Percentiles rank a stretch among this genome's conserved stretches.
These are phyloP conservation scores for Solanum piurae DNA, from an alignment of 257 asterid genomes.

Conservation along the genomic window DNA sequence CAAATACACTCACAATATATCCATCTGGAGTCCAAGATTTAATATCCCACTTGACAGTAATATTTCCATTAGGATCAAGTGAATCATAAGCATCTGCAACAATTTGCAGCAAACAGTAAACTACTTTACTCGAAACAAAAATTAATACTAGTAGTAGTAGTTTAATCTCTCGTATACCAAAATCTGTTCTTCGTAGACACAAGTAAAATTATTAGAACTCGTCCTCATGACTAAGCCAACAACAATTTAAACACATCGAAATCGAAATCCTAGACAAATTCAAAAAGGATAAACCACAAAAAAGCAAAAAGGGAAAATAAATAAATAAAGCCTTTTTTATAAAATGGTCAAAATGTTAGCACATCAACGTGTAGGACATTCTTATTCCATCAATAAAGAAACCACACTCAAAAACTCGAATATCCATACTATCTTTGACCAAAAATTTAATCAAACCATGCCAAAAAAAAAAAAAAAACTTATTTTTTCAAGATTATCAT, in stretches of 20 bases:
- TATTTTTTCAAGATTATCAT: background rate
- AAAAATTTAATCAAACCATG: background rate
- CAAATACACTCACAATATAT: conserved; percentile 27
- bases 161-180: background rate
- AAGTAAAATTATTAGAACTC: too few species aligned
- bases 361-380: background rate
- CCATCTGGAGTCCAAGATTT: conserved; percentile 45
- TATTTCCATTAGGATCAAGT: conserved; percentile 46
- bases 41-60: conserved; percentile 55
- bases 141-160: background rate
- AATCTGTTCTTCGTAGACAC: background rate
- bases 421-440: background rate
- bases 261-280: background rate
- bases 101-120: background rate
- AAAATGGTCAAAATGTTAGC: background rate
- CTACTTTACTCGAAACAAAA: background rate
- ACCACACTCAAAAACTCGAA: background rate
- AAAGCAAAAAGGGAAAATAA: background rate
- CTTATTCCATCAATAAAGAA: background rate
- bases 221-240: background rate
- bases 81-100: conserved; percentile 49
- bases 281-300: background rate
- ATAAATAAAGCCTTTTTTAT: too few species aligned
- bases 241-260: background rate
- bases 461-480: background rate